phyloP scores from a whole-genome alignment of 805 yeast genomes.

The Cyberlindnera euphorbiiphila region DNA sequence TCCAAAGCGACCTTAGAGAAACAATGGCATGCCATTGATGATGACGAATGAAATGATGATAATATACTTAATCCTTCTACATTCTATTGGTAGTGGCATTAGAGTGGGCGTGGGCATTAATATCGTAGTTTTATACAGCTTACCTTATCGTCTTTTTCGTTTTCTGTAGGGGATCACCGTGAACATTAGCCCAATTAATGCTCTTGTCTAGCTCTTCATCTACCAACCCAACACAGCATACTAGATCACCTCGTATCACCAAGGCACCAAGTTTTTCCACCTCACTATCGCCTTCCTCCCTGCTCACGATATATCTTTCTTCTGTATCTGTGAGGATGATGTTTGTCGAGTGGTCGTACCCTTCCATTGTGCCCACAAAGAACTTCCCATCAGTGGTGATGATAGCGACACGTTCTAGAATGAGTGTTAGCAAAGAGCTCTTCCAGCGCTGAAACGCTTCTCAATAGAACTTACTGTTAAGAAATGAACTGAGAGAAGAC shows the following conservation, averaged over 20 bases:
- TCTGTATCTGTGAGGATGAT: conserved; percentile 47
- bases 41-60: not conserved
- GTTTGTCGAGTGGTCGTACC: conserved; percentile 65
- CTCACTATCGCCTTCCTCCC: conserved; percentile 24
- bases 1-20: conserved; percentile 38
- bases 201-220: conserved; percentile 39
- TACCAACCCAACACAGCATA: conserved; percentile 52
- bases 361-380: conserved; percentile 46
- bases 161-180: conserved; percentile 24
- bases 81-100: too few relatives aligned
- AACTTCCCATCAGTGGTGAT: conserved; percentile 56
- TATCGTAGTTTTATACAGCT: not conserved
- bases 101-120: not conserved
- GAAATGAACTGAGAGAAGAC: conserved; percentile 23
- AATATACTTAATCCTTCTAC: not conserved
- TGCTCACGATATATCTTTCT: conserved; percentile 45
- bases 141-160: conserved; percentile 25
- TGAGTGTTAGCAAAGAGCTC: conserved; percentile 5
- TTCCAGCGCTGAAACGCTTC: not conserved
- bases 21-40: conserved; percentile 28
- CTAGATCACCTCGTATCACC: conserved; percentile 55
- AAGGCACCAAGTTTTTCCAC: conserved; percentile 41
- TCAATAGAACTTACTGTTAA: conserved; percentile 20
- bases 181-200: conserved; percentile 34
- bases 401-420: conserved; percentile 46